Evolutionary conservation across 2,329 filamentous ascomycete genomes (phyloP), one percentile per base, ranked within the genome.

Genomic region (Colletotrichum cuscutae): DNA sequence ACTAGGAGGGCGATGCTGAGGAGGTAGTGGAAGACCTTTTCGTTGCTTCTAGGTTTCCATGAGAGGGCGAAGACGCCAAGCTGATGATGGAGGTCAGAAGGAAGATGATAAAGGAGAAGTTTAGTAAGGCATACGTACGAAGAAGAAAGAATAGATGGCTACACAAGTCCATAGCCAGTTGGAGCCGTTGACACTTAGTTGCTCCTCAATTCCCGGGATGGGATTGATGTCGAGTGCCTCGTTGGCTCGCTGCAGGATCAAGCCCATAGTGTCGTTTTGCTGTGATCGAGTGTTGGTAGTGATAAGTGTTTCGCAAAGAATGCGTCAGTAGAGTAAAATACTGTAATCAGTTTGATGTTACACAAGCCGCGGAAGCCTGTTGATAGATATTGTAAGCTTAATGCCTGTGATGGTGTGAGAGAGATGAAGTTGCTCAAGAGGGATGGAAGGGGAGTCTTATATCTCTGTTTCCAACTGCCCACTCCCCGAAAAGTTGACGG

Each of bases 11-110:
- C 83, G 65, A 88, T 81, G 75, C 80, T 83, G 78, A 89, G 88
- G 74, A 89, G 80, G 78, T 89, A 89, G 81, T 90, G 87, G 82
- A 90, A 90, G 76, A 90, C 84, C 76, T 83, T 84, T 77, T 90
- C 87, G 64, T 85, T 85, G 49, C 83, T 79, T 56, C 80, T 82
- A 49, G 86, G 83, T 12, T 81, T 78, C 77, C 86, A 83, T 72
- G 82, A 83, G 5, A 86, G 78, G 26, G 76, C 81, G 56, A 81
- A 81, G 76, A 84, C 81, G 71, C 68, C 77, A n/a, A 89, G 76
- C 84, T 86, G 53, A 3, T 22, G 8, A 5, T 7, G 22, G 65
- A 75, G 77, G 75, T 49, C 35, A 2, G 28, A 8, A 35, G 4
- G 28, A 28, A 9, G 6, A 12, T 7, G 15, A 9, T 8, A 3